Evolutionary conservation across 2,329 filamentous ascomycete genomes (phyloP), one percentile per base, ranked within the genome.

Genomic region (Pseudogymnoascus sp.): DNA sequence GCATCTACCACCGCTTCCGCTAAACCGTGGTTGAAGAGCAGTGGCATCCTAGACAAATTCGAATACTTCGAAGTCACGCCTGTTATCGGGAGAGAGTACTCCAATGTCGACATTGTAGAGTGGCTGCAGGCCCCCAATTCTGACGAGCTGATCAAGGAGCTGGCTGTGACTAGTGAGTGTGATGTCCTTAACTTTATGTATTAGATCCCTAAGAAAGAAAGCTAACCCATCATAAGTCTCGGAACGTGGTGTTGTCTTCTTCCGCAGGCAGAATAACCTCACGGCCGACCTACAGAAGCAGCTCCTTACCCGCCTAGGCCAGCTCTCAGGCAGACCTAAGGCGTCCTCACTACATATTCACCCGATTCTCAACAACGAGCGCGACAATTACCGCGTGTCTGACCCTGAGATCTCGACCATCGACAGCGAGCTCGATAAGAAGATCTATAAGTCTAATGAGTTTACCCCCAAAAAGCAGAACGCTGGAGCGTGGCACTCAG

Each of bases 61-160:
- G 76, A 83, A 64, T 76, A 76, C 2, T 82, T 84, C 61, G 84
- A 87, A 33, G 73, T 81, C 4, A 87, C 84, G 1, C 84, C 84
- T 0, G 73, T 80, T 41, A 86, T 88, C 62, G 85, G 85, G 4
- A 78, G 78, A 5, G 85, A 88, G 68, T 88, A 79, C 64, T 75
- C 79, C n/a, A 78, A 77, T 11, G 77, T 81, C 35, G 81, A 85
- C 64, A 75, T 88, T 0, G 79, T 79, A 5, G 84, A 89, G 5
- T 80, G 81, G 66, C 75, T 90, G 5, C 75, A 83, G 29, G 81
- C 83, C 0, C 76, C 81, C 0, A 85, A 88, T 68, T 77, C 83
- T 0, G 85, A 89, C 60, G 81, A 84, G 47, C 74, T 87, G 17
- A 70, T 89, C 24, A 79, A 83, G 0, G 85, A 88, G 63, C 74